Conservation (phyloP, 495 filamentous ascomycete genomes). For the Talaromyces stipitatus region DNA sequence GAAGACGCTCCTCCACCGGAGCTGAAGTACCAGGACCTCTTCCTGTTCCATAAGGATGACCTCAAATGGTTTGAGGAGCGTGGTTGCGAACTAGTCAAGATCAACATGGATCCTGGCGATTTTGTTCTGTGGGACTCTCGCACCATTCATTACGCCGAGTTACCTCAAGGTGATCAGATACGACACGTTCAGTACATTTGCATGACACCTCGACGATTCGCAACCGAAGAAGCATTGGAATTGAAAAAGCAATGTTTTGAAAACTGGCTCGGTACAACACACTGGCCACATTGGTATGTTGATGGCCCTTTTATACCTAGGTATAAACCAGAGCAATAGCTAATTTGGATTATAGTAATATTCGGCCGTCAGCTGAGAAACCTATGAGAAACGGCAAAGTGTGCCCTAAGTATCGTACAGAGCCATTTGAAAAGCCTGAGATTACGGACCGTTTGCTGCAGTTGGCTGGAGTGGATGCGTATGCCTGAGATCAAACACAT, state of each 20-base stretch:
- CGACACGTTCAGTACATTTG: constrained; percentile 27
- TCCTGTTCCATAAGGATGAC: constrained; percentile 27
- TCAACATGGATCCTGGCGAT: constrained; percentile 31
- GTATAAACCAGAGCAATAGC: background rate
- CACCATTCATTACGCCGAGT: constrained; percentile 31
- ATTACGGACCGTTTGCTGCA: constrained; percentile 17
- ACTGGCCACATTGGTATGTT: constrained; percentile 26
- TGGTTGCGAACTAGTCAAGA: constrained; percentile 30
- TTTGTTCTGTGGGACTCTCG: constrained; percentile 36
- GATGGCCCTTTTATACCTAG: background rate
- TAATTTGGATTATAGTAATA: constrained; percentile 14
- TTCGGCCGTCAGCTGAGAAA: constrained; percentile 23
- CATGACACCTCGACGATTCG: constrained; percentile 22
- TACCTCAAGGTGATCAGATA: constrained; percentile 29
- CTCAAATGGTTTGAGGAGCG: constrained; percentile 31
- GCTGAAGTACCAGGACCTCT: constrained; percentile 25
- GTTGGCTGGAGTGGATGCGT: constrained; percentile 21
- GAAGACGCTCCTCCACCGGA: constrained; percentile 28
- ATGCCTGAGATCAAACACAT: too few species aligned
- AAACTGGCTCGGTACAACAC: constrained; percentile 21
- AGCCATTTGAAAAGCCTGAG: constrained; percentile 22
- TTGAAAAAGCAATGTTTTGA: constrained; percentile 22
- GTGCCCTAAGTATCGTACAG: constrained; percentile 17
- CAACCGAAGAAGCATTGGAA: constrained; percentile 14
- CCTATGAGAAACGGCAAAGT: constrained; percentile 22